Base-by-base conservation (phyloP, 352 stramenopile genomes). In the Poterioochromonas sp. region DNA sequence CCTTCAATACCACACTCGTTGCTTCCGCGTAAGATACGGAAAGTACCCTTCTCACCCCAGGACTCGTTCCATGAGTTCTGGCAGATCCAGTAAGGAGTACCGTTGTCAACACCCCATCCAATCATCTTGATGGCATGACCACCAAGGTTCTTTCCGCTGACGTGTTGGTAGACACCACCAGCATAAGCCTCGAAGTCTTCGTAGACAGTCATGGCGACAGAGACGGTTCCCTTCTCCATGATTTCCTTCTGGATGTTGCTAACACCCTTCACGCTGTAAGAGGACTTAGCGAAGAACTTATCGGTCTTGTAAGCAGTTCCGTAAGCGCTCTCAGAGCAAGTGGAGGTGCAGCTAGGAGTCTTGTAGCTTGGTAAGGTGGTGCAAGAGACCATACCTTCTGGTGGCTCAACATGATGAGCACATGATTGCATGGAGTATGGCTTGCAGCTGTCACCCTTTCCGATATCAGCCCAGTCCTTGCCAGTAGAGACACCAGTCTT, bases 11-110 rank as follows among this genome's bases (percentile, higher is more conserved):
- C 82, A 69, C 82, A 85, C 51, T 87, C 81, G 70, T 88, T 82
- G 0, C 53, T 60, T 18, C 85, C 85, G 26, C 83, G 76, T 12
- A 83, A 49, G 47, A 89, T 89, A 32, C 84, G 76, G 84, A 89
- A 89, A 29, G 85, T 79, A 34, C 85, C 85, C 22, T 84, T 73
- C 70, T 87, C 84, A 41, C 85, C 85, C 85, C 85, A 89, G 0
- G 74, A 80, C 32, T 86, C 77, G 73, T 85, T 85, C 83, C 83
- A 87, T 18, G n/a, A 79, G 74, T 87, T 87, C 15, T 70, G 68
- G 47, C 85, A 78, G 39, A 83, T 71, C 83, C 83, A 87, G 71
- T 87, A 87, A 47, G 79, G 73, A 41, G 64, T 44, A 41, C 83
- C 83, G 68, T 84, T 84, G 49, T 86, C 83, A 26, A 77, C 69